Percentiles rank a stretch among this genome's conserved stretches.
phyloP scores from a whole-genome alignment of 768 basidiomycete genomes.

The Boletus sp. region DNA sequence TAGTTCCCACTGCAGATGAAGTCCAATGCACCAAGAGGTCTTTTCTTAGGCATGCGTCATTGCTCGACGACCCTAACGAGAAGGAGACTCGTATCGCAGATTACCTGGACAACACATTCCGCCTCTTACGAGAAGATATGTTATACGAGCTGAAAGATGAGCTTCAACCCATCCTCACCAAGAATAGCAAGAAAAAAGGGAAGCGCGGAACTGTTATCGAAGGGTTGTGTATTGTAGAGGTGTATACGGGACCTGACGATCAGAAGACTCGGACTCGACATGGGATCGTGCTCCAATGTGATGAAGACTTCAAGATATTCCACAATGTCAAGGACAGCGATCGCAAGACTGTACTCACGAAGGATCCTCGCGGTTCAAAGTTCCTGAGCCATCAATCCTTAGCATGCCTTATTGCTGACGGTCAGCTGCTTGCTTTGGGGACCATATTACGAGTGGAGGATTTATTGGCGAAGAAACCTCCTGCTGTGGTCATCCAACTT shows the following conservation, averaged over 20 bases:
- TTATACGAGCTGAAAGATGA: conserved; percentile 57
- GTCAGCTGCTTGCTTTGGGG: conserved; percentile 50
- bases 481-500: conserved; percentile 53
- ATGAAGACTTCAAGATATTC: conserved; percentile 38
- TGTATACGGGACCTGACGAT: conserved; percentile 33
- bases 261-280: conserved; percentile 37
- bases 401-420: conserved; percentile 50
- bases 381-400: conserved; percentile 55
- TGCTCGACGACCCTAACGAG: conserved; percentile 43
- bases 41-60: conserved; percentile 46
- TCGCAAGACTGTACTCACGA: conserved; percentile 36
- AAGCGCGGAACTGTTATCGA: conserved; percentile 40
- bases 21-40: conserved; percentile 42
- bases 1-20: conserved; percentile 64
- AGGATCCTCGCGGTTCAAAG: conserved; percentile 34
- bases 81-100: conserved; percentile 39
- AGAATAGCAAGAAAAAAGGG: conserved; percentile 36
- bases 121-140: conserved; percentile 65
- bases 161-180: conserved; percentile 39
- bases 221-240: conserved; percentile 35
- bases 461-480: conserved; percentile 45
- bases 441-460: conserved; percentile 54
- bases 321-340: conserved; percentile 35
- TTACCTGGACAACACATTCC: conserved; percentile 66
- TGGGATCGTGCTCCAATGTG: conserved; percentile 41